These are phyloP conservation scores for Deuterostichococcus epilithicus DNA, from an alignment of 139 green algal species.

Conservation along the genomic window DNA sequence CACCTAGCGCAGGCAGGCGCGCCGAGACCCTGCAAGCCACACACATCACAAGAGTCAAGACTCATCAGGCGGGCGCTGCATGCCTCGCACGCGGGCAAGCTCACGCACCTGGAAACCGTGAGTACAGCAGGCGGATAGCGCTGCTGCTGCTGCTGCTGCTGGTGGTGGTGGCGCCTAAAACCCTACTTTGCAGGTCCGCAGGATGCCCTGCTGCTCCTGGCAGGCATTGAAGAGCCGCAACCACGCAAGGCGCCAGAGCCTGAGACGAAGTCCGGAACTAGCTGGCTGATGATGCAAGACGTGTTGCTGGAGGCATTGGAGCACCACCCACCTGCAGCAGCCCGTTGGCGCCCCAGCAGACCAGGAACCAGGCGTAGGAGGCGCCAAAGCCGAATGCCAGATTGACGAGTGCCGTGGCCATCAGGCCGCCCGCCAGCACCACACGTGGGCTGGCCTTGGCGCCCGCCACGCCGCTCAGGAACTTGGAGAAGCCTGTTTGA, in stretches of 20 bases:
- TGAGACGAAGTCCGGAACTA: no score
- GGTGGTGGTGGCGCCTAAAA: no score
- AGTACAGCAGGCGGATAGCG: no score
- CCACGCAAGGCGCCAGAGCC: no score
- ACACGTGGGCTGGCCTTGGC: slow-evolving; percentile 70
- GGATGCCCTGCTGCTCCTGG: no score
- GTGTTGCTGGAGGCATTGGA: neutral
- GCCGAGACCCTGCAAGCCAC: slow-evolving; percentile 75
- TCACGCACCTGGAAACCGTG: no score
- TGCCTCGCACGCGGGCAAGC: no score
- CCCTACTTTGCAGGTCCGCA: no score
- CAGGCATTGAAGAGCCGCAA: neutral
- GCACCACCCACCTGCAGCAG: slow-evolving; percentile 65
- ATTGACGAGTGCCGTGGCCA: slow-evolving; percentile 84
- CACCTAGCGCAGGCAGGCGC: slow-evolving; percentile 82
- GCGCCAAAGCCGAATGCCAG: slow-evolving; percentile 83
- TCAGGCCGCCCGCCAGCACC: slow-evolving; percentile 85
- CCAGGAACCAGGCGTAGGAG: slow-evolving; percentile 77
- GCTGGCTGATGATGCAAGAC: no score
- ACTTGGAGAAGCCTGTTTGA: slow-evolving; percentile 62
- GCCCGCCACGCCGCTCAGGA: slow-evolving; percentile 85
- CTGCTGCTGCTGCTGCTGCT: no score
- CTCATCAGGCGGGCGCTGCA: no score
- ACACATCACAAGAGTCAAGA: neutral
- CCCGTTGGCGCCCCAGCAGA: slow-evolving; percentile 87